Evolutionary conservation across 2,329 filamentous ascomycete genomes (phyloP).

Genomic region (Zymoseptoria ardabiliae): DNA sequence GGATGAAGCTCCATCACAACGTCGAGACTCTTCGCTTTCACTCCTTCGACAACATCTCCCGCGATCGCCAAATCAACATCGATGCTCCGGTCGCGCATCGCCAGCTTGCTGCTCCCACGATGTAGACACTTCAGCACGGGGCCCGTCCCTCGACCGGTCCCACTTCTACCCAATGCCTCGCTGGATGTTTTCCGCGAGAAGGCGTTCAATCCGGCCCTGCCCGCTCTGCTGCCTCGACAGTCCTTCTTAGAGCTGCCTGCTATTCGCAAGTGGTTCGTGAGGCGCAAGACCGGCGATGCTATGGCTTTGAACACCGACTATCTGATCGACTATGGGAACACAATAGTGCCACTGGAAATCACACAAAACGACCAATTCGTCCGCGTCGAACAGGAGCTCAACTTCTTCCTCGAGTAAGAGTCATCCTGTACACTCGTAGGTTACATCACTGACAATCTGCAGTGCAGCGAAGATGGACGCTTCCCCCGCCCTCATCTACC

Average conservation of each 20-base stretch:
- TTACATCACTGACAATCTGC: neutral
- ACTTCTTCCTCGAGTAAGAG: constrained; percentile 52
- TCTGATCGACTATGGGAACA: constrained; percentile 40
- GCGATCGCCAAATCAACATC: neutral
- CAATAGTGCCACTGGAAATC: constrained; percentile 54
- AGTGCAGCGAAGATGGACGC: neutral
- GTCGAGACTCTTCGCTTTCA: neutral
- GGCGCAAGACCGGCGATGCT: neutral
- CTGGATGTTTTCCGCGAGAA: constrained; percentile 43
- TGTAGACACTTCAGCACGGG: constrained; percentile 9
- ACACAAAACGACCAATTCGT: constrained; percentile 45
- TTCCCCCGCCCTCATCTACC: constrained; percentile 55
- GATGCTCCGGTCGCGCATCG: constrained; percentile 11
- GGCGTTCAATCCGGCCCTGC: constrained; percentile 48
- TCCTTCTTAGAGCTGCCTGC: constrained; percentile 46
- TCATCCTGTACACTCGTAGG: neutral
- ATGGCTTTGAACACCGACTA: constrained; percentile 33
- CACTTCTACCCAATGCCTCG: constrained; percentile 20
- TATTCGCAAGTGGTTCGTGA: constrained; percentile 52
- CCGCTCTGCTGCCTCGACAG: constrained; percentile 44
- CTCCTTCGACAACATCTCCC: neutral
- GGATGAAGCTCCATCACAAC: neutral
- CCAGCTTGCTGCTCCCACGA: constrained; percentile 4
- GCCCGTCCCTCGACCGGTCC: constrained; percentile 13
- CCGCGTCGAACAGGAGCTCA: constrained; percentile 54